These are phyloP conservation scores for Penicillium angulare DNA, from an alignment of 495 filamentous ascomycete species.

Conservation along the genomic window DNA sequence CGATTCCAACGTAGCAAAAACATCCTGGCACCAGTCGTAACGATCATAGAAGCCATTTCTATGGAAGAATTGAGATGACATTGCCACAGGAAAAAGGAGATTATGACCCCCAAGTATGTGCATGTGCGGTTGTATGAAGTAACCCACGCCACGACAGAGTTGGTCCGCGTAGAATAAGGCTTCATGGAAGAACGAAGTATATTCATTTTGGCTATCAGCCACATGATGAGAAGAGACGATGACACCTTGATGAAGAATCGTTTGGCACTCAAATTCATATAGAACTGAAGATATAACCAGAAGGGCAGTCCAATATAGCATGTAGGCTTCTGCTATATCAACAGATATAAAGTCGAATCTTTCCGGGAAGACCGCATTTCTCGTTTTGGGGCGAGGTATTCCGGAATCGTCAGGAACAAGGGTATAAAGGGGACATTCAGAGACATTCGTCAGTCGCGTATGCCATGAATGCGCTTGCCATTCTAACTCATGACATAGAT, in stretches of 20 bases:
- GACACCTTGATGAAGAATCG: neutral
- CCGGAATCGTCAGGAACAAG: neutral
- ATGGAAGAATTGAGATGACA: constrained; percentile 16
- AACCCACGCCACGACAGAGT: constrained; percentile 16
- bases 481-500: neutral
- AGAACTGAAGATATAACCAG: constrained; percentile 12
- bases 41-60: constrained; percentile 9
- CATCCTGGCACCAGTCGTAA: constrained; percentile 17
- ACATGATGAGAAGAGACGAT: too few species aligned
- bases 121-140: constrained; percentile 19
- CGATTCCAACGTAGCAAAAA: constrained; percentile 9
- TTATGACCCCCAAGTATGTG: constrained; percentile 19
- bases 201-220: too few species aligned
- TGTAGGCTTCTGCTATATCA: constrained; percentile 11
- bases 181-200: too few species aligned
- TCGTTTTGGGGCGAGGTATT: neutral
- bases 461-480: constrained; percentile 6
- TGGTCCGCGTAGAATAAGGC: constrained; percentile 8
- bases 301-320: constrained; percentile 11
- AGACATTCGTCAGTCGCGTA: neutral
- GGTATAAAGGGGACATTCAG: constrained; percentile 1
- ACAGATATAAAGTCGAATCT: constrained; percentile 8
- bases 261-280: constrained; percentile 5
- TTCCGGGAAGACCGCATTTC: constrained; percentile 1
- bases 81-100: constrained; percentile 13